Percentiles rank a stretch among this genome's conserved stretches.
Conservation (phyloP, 208 protist species). For the Wallacemonas rigidus region DNA sequence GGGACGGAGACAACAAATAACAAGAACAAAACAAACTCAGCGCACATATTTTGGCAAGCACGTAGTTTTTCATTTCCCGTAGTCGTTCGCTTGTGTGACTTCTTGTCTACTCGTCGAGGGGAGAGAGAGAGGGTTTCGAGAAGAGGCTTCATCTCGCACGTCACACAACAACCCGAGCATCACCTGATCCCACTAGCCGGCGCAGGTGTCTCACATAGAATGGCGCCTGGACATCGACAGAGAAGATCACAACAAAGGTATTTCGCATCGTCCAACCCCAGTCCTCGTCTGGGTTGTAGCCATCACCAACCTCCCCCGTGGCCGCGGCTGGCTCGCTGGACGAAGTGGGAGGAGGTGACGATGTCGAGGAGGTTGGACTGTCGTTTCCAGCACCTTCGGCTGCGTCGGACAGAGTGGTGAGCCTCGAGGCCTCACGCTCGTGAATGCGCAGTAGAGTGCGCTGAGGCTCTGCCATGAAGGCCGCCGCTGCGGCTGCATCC, state of each 20-base stretch:
- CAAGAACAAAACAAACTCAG: too few relatives aligned
- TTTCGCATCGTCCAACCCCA: slow-evolving; percentile 82
- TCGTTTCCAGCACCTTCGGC: too few relatives aligned
- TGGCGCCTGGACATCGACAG: slow-evolving; percentile 53
- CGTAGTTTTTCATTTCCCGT: too few relatives aligned
- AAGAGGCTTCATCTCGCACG: neutral
- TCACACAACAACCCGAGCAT: neutral
- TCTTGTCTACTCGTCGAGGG: too few relatives aligned
- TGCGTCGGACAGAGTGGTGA: too few relatives aligned
- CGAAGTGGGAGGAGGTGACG: too few relatives aligned
- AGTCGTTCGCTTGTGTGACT: too few relatives aligned
- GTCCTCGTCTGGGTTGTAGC: slow-evolving; percentile 50
- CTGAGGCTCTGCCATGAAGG: slow-evolving; percentile 53
- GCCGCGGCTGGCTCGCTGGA: too few relatives aligned
- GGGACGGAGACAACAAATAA: too few relatives aligned
- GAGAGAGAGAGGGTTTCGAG: too few relatives aligned
- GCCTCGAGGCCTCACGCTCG: neutral
- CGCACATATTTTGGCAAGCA: too few relatives aligned
- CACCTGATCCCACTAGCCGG: slow-evolving; percentile 22
- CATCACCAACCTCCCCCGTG: slow-evolving; percentile 14
- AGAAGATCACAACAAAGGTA: slow-evolving; percentile 74
- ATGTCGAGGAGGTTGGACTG: too few relatives aligned
- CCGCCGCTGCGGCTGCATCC: slow-evolving; percentile 19
- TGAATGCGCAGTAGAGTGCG: slow-evolving; percentile 37
- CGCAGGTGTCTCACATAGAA: slow-evolving; percentile 70